phyloP scores from a whole-genome alignment of 805 yeast species.

The Candida nanaspora region DNA sequence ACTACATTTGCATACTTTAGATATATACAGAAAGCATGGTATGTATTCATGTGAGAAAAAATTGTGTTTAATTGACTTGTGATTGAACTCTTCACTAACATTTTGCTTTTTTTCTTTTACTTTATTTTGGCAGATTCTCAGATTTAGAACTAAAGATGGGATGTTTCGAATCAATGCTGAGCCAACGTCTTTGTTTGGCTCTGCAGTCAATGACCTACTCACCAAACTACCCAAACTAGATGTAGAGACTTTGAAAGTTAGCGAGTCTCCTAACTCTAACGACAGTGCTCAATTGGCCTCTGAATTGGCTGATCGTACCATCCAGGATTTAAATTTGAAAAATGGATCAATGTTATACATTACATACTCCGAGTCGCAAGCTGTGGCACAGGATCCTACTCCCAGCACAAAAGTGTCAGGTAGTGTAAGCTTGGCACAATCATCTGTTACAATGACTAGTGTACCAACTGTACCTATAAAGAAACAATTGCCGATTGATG shows the following conservation, averaged over 20 bases:
- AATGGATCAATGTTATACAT: conserved; percentile 57
- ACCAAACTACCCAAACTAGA: conserved; percentile 28
- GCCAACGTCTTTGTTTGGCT: background rate
- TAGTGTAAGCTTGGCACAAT: background rate
- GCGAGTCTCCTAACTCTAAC: conserved; percentile 34
- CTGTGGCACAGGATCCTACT: background rate
- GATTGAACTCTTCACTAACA: background rate
- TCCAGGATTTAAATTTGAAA: conserved; percentile 40
- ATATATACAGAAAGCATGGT: background rate
- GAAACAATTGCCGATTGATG: conserved; percentile 61
- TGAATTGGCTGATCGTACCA: conserved; percentile 19
- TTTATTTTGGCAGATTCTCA: conserved; percentile 41
- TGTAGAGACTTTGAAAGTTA: conserved; percentile 27
- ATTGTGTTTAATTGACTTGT: no score
- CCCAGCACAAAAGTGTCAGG: background rate
- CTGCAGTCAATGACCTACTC: conserved; percentile 16
- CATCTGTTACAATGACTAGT: background rate
- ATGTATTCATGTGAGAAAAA: no score
- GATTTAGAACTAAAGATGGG: conserved; percentile 84
- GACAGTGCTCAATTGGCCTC: conserved; percentile 34
- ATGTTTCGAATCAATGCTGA: conserved; percentile 53
- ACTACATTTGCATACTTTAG: no score
- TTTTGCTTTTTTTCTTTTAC: background rate
- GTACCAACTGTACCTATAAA: conserved; percentile 1
- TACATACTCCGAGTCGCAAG: conserved; percentile 18